Percentiles rank a stretch among this genome's conserved stretches.
Conservation (phyloP, 2,329 filamentous ascomycete genomes). For the Penicillium sp. region DNA sequence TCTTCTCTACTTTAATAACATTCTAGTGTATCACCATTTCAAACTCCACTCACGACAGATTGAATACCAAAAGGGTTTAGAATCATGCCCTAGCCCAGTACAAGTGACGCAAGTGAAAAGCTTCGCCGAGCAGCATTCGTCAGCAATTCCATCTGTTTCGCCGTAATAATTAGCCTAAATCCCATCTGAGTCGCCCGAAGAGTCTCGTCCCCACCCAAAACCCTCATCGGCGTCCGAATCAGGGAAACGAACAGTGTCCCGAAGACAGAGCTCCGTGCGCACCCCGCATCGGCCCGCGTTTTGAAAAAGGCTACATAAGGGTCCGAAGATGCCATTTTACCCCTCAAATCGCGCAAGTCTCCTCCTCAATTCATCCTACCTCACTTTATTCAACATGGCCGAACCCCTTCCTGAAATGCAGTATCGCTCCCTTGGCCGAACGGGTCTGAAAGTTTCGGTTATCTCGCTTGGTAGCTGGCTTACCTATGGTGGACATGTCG, state of each 20-base stretch:
- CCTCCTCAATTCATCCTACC: not conserved
- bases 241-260: slow-evolving; percentile 5
- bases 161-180: slow-evolving; percentile 2
- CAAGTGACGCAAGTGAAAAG: not conserved
- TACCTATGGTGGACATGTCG: slow-evolving; percentile 72
- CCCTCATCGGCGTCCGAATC: slow-evolving; percentile 11
- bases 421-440: slow-evolving; percentile 69
- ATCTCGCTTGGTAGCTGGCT: slow-evolving; percentile 64
- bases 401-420: slow-evolving; percentile 35
- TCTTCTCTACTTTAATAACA: not conserved
- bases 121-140: not conserved
- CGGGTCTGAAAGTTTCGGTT: slow-evolving; percentile 70
- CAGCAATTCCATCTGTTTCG: not conserved
- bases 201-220: not conserved
- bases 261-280: not conserved
- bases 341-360: not conserved
- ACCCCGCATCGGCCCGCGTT: slow-evolving; percentile 14
- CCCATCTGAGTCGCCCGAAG: not conserved
- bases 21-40: too few relatives aligned
- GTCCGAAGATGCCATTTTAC: not conserved
- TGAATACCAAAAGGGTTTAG: too few relatives aligned
- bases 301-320: not conserved
- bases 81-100: not conserved
- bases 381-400: slow-evolving; percentile 11
- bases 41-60: too few relatives aligned